Evolutionary conservation across 1,284 basidiomycete species (phyloP), one percentile per base, ranked within the genome.

Genomic region (Moesziomyces globuligerus): DNA sequence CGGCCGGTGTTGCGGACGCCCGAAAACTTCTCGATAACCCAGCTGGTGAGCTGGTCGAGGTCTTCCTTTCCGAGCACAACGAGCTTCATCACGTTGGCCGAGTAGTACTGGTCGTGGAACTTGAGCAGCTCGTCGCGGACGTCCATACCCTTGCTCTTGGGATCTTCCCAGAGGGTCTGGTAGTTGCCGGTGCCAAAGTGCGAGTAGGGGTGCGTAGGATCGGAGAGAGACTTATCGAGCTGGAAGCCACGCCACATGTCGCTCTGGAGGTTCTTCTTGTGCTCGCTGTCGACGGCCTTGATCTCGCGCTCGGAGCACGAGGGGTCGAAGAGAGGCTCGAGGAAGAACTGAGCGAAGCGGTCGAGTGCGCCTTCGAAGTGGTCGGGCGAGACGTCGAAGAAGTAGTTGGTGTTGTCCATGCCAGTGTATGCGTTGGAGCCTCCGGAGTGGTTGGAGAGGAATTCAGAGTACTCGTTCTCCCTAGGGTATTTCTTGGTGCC

Each of bases 211-310:
- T 98, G 95, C 1, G 89, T 89, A 1, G 86, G 68, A 28, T 80
- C 86, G 62, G 89, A 90, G 38, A 97, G 87, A 70, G 90, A 88
- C 84, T 99, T 98, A 84, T 93, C 94, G 24, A 98, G 85, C 84
- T 99, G 96, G 84, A 92, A 98, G 54, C 94, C 89, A n/a, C 96
- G 89, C 94, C 94, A 98, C 79, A 90, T 85, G 83, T 98, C 95
- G n/a, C 86, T 86, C 84, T 98, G 95, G 48, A 93, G 87, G 81
- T 98, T 98, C 86, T 98, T 98, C 86, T 93, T 94, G 87, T 98
- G 91, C 82, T 99, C 96, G 1, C 94, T 97, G 82, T 98, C 91
- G 34, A 99, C 96, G 1, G 96, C 96, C 74, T 94, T 94, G 72
- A 98, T 88, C 84, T 99, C 96, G 43, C 96, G 89, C 50, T 91